Percentiles rank a stretch among this genome's conserved stretches.
Conservation (phyloP, 768 basidiomycete species). For the Mycena belliarum region DNA sequence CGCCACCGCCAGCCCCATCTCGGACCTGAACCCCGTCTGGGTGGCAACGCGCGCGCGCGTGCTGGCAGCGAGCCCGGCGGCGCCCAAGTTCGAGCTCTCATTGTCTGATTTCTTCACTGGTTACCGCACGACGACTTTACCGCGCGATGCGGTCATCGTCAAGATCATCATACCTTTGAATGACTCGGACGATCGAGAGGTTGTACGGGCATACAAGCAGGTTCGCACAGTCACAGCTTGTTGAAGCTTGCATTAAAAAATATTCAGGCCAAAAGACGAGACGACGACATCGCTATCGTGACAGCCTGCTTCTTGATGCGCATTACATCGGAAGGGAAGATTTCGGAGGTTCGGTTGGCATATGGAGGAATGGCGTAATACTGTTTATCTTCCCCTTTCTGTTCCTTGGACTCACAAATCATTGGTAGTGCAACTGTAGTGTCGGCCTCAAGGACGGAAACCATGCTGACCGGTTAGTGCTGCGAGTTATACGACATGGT, state of each 20-base stretch:
- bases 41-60: slow-evolving; percentile 17
- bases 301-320: slow-evolving; percentile 21
- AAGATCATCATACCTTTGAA: slow-evolving; percentile 23
- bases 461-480: slow-evolving; percentile 11
- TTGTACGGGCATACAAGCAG: slow-evolving; percentile 24
- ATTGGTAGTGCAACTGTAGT: slow-evolving; percentile 12
- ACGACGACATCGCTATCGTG: slow-evolving; percentile 25
- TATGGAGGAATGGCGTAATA: slow-evolving; percentile 25
- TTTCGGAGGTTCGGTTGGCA: slow-evolving; percentile 20
- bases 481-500: neutral
- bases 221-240: neutral
- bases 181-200: slow-evolving; percentile 14
- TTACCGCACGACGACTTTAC: slow-evolving; percentile 22
- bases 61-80: slow-evolving; percentile 10
- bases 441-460: slow-evolving; percentile 17
- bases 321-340: slow-evolving; percentile 14
- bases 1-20: slow-evolving; percentile 22
- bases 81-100: slow-evolving; percentile 9
- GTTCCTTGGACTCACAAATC: too few species aligned
- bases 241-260: neutral
- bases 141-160: slow-evolving; percentile 20
- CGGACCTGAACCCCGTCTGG: slow-evolving; percentile 24
- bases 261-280: slow-evolving; percentile 19
- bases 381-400: too few species aligned
- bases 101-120: slow-evolving; percentile 22